Evolutionary conservation across 2,329 filamentous ascomycete genomes (phyloP), one percentile per base, ranked within the genome.

Genomic region (Colletotrichum paranaense): DNA sequence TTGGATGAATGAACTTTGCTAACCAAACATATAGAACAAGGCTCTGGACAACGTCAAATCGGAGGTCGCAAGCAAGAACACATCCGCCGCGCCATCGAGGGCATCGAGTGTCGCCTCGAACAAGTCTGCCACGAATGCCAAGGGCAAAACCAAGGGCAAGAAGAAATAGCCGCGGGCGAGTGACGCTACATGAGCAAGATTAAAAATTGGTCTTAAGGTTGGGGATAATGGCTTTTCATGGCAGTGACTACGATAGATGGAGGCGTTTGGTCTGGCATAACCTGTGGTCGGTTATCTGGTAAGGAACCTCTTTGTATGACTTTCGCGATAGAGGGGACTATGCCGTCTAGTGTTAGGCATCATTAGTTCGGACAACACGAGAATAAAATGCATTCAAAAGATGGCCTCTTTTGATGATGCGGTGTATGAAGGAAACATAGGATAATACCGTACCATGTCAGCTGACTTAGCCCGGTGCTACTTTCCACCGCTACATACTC

Each of bases 31-130:
- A 76, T 81, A 98, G 95, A 98, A 98, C 84, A 98, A 98, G 86
- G 92, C 94, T 65, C 90, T 98, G 60, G 97, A 98, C 78, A 94
- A 92, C 59, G 91, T 98, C 80, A 98, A 98, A 84, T 91, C 89
- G 46, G 84, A 81, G 63, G 87, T 85, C 65, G 91, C 88, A 71
- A 94, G 90, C 84, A 97, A 95, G 82, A 89, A 90, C 62, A 93
- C 90, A 69, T 97, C 95, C 1, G 89, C 92, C 5, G 88, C 92
- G 5, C 93, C 92, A 0, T 98, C 95, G 26, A 90, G 97, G 75
- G 95, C 95, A 19, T 96, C 93, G 5, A 98, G 97, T 81, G 95
- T 98, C 30, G 91, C 90, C 38, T 98, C 95, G 1, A 94, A 90
- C 57, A 89, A 87, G 49, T 93, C 93, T 5, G 86, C 84, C 72